Conservation (phyloP, 139 green algal species). For the Micractinium sp. region DNA sequence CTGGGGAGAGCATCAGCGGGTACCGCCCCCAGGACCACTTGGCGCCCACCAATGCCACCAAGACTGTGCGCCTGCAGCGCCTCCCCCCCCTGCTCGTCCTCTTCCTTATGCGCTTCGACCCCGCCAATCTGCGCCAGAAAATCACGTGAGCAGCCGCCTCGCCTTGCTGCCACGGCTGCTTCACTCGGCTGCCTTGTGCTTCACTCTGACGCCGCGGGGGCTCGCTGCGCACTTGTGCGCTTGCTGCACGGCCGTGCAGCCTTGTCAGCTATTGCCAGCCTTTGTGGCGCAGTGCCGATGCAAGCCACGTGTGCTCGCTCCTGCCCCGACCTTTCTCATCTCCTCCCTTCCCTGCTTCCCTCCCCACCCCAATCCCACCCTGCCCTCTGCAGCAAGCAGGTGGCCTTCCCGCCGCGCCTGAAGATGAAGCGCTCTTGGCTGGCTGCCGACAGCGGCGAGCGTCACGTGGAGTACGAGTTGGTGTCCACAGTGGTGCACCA, state of each 20-base stretch:
- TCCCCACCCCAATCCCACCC: constrained; percentile 58
- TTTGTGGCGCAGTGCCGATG: not conserved
- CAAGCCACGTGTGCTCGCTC: not conserved
- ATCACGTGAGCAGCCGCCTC: constrained; percentile 14
- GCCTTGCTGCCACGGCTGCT: not conserved
- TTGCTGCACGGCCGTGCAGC: not conserved
- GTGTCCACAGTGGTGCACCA: constrained; percentile 79
- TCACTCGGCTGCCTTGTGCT: not conserved
- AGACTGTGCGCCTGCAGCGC: constrained; percentile 47
- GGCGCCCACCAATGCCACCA: constrained; percentile 41
- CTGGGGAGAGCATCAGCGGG: constrained; percentile 48
- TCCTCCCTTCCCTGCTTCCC: too few relatives aligned
- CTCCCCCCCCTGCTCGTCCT: constrained; percentile 77
- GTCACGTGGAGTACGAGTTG: constrained; percentile 65
- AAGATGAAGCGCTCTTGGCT: constrained; percentile 54
- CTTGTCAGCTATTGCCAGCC: not conserved
- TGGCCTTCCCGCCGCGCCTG: constrained; percentile 65
- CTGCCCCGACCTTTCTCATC: not conserved
- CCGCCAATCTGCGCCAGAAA: constrained; percentile 26
- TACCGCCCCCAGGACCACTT: constrained; percentile 49
- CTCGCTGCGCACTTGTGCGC: not conserved
- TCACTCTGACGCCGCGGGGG: not conserved
- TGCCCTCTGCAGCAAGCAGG: constrained; percentile 48
- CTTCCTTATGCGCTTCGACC: constrained; percentile 79
- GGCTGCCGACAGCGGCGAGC: constrained; percentile 41